phyloP scores from a whole-genome alignment of 2,329 filamentous ascomycete genomes.

The Xylaria digitata region DNA sequence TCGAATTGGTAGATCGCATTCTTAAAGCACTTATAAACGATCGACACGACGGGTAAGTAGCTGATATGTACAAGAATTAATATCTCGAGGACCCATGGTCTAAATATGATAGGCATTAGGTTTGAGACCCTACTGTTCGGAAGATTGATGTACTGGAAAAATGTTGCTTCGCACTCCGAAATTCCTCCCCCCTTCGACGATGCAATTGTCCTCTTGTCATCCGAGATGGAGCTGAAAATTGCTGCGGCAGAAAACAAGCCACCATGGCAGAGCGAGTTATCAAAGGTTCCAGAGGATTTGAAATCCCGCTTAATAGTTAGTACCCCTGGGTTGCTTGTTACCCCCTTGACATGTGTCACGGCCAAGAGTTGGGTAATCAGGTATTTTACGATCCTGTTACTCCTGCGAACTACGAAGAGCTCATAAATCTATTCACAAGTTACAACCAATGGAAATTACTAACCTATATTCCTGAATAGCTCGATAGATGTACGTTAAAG shows the following conservation, averaged over 20 bases:
- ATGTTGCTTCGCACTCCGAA: neutral
- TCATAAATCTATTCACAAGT: too few relatives aligned
- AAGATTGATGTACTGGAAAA: constrained; percentile 1
- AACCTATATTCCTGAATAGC: neutral
- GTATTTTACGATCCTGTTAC: neutral
- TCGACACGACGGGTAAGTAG: constrained; percentile 3
- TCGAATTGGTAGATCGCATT: constrained; percentile 10
- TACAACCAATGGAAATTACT: neutral
- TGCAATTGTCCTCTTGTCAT: constrained; percentile 10
- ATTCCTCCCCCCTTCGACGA: neutral
- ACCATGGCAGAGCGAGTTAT: neutral
- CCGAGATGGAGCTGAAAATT: constrained; percentile 1
- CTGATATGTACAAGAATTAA: neutral
- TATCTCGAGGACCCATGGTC: neutral
- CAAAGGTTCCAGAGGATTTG: neutral
- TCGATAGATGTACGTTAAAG: neutral
- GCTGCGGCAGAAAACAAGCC: neutral
- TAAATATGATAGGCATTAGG: neutral
- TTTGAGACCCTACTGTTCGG: constrained; percentile 9
- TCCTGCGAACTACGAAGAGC: neutral
- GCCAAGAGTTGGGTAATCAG: neutral
- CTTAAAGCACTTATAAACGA: constrained; percentile 1
- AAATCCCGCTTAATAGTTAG: neutral
- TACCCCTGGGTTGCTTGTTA: neutral
- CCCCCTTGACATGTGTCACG: neutral